Evolutionary conservation across 768 basidiomycete genomes (phyloP).

Genomic region (Trichaptum fuscoviolaceum): DNA sequence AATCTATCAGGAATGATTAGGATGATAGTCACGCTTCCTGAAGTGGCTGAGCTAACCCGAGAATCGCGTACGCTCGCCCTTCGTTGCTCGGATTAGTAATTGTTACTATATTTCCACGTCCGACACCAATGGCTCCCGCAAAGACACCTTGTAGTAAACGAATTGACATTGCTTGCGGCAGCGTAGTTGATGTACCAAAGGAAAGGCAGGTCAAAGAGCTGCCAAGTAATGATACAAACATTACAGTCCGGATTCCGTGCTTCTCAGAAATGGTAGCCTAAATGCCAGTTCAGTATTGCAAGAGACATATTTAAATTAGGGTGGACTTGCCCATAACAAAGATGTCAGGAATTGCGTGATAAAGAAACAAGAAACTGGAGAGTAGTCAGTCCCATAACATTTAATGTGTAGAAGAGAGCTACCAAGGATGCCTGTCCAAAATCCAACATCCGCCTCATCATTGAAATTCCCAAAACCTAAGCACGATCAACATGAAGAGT

Average conservation of each 20-base stretch:
- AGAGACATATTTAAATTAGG: constrained; percentile 7
- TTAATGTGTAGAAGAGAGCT: constrained; percentile 17
- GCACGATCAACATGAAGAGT: constrained; percentile 17
- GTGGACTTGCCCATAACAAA: constrained; percentile 70
- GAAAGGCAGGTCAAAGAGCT: constrained; percentile 72
- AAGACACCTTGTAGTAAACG: constrained; percentile 90
- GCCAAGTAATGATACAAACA: constrained; percentile 81
- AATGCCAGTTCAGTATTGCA: constrained; percentile 12
- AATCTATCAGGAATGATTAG: constrained; percentile 44
- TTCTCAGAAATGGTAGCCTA: constrained; percentile 91
- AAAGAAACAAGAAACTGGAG: constrained; percentile 77
- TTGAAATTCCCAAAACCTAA: constrained; percentile 64
- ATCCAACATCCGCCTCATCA: constrained; percentile 82
- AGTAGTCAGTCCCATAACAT: constrained; percentile 11
- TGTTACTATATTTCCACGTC: constrained; percentile 79
- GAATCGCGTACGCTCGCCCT: constrained; percentile 88
- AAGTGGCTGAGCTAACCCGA: constrained; percentile 49
- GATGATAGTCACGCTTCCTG: not conserved
- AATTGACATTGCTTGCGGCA: constrained; percentile 78
- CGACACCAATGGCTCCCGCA: constrained; percentile 92
- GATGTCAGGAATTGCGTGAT: constrained; percentile 95
- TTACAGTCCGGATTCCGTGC: constrained; percentile 81
- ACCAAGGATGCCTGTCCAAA: constrained; percentile 86
- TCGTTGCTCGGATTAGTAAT: constrained; percentile 92
- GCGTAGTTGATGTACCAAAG: constrained; percentile 72